Evolutionary conservation across 805 yeast genomes (phyloP).

Genomic region (Candida ipomoeae): DNA sequence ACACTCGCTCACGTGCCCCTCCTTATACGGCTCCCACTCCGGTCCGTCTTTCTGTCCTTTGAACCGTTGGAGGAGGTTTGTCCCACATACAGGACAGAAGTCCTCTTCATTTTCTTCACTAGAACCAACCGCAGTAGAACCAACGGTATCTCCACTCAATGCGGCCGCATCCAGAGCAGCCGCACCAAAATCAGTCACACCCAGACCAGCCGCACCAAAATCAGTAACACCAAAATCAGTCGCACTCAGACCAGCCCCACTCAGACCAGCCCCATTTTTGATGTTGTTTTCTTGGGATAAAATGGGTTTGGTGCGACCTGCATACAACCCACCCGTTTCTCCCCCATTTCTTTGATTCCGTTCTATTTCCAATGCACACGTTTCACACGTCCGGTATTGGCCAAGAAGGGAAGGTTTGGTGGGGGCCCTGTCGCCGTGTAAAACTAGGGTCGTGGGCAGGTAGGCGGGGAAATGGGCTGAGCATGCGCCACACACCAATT

Average conservation of each 20-base stretch:
- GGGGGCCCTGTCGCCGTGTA: slow-evolving; percentile 15
- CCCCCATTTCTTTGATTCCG: slow-evolving; percentile 3
- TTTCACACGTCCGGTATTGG: slow-evolving; percentile 67
- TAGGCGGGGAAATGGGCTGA: slow-evolving; percentile 45
- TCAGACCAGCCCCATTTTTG: too few species aligned
- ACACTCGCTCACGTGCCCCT: slow-evolving; percentile 69
- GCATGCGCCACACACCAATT: slow-evolving; percentile 70
- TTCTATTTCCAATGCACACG: slow-evolving; percentile 54
- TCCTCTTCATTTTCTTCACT: slow-evolving; percentile 22
- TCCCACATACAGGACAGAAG: slow-evolving; percentile 42
- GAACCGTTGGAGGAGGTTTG: slow-evolving; percentile 25
- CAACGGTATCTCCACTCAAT: too few species aligned
- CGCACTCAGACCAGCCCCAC: too few species aligned
- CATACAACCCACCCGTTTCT: slow-evolving; percentile 11
- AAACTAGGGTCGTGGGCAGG: slow-evolving; percentile 19
- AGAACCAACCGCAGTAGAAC: too few species aligned
- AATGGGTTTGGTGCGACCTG: slow-evolving; percentile 7
- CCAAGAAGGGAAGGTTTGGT: slow-evolving; percentile 12
- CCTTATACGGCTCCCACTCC: slow-evolving; percentile 42
- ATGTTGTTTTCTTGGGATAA: too few species aligned
- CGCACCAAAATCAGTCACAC: too few species aligned
- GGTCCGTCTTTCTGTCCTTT: slow-evolving; percentile 11
- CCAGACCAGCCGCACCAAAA: too few species aligned
- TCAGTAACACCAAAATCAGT: too few species aligned
- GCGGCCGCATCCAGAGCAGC: too few species aligned